A percentile compares a stretch with the other conserved stretches of the same genome.
Conservation (phyloP, 2,329 filamentous ascomycete species). For the Colletotrichum liriopes region DNA sequence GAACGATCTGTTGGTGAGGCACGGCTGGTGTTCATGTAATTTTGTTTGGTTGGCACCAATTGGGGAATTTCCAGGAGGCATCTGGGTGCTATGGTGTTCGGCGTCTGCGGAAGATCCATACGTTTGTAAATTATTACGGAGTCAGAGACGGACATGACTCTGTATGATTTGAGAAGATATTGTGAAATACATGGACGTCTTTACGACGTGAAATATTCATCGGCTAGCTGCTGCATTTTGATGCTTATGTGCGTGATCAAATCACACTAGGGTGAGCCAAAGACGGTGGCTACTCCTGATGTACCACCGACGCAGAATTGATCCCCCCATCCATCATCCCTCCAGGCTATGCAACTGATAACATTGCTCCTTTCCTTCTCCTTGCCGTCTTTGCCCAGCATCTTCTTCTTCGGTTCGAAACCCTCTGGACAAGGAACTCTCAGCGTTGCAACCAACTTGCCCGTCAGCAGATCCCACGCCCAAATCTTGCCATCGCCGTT, state of each 20-base stretch:
- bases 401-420: constrained; percentile 64
- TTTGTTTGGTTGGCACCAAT: constrained; percentile 38
- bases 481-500: constrained; percentile 73
- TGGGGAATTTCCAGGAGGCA: constrained; percentile 35
- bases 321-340: constrained; percentile 73
- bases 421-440: constrained; percentile 68
- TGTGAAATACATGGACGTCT: constrained; percentile 17
- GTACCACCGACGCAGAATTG: constrained; percentile 78
- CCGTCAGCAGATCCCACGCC: constrained; percentile 89
- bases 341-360: constrained; percentile 75
- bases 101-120: constrained; percentile 41
- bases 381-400: constrained; percentile 73
- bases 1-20: constrained; percentile 1
- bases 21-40: constrained; percentile 31
- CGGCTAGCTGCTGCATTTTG: background rate
- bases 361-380: constrained; percentile 73
- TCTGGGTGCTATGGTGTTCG: constrained; percentile 42
- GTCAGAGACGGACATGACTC: constrained; percentile 41
- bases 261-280: constrained; percentile 57
- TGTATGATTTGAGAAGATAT: constrained; percentile 41
- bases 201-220: constrained; percentile 6
- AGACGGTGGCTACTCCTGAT: constrained; percentile 76
- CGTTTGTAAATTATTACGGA: constrained; percentile 39
- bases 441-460: constrained; percentile 76
- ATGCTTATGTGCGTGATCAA: background rate